These are phyloP conservation scores for Castanopsis chinensis DNA, from an alignment of 306 rosid species.

Conservation along the genomic window DNA sequence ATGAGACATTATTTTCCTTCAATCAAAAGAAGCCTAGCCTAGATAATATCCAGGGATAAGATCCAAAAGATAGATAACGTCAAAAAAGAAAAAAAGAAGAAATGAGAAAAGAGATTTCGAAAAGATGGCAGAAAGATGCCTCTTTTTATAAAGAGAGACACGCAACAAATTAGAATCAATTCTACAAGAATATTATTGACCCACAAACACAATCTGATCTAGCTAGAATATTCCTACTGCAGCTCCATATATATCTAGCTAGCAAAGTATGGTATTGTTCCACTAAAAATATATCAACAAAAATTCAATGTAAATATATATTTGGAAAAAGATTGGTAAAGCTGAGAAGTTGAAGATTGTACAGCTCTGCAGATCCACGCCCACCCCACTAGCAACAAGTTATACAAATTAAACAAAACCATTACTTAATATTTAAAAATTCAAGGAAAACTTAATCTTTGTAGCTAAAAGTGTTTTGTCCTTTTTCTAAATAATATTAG, in stretches of 20 bases:
- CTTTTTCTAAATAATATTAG: neutral
- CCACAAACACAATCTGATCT: constrained; percentile 7
- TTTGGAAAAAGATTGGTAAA: constrained; percentile 26
- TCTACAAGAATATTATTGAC: constrained; percentile 32
- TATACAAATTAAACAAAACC: neutral
- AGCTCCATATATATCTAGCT: constrained; percentile 15
- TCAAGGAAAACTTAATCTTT: neutral
- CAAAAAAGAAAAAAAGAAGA: neutral
- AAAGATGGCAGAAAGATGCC: constrained; percentile 43
- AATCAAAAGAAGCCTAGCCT: neutral
- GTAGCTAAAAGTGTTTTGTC: neutral
- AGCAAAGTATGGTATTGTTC: neutral
- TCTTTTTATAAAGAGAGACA: constrained; percentile 55
- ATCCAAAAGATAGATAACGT: neutral
- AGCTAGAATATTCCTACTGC: constrained; percentile 26
- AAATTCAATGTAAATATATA: neutral
- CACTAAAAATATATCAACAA: constrained; percentile 22
- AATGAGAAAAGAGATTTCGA: neutral
- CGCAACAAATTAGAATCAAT: constrained; percentile 56
- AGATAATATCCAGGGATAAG: neutral
- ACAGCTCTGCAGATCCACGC: constrained; percentile 34
- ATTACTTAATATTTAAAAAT: neutral
- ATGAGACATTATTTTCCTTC: no score
- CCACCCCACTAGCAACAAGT: neutral
- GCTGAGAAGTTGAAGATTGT: constrained; percentile 27